Percentiles rank a stretch among this genome's conserved stretches.
These are phyloP conservation scores for Xylariaceae sp. DNA, from an alignment of 2,329 filamentous ascomycete genomes.

Conservation along the genomic window DNA sequence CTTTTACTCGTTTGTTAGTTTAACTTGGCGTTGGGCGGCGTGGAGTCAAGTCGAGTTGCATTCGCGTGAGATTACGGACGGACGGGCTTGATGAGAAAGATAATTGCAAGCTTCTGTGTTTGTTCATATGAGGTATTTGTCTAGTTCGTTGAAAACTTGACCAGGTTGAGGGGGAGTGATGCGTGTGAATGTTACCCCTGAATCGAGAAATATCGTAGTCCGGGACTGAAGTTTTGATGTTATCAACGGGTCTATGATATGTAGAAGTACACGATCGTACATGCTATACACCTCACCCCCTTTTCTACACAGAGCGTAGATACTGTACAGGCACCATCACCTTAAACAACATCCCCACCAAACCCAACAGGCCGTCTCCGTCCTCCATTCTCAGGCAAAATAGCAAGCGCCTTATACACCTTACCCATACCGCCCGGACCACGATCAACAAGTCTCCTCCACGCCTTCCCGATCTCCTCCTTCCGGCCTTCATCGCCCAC, in stretches of 20 bases:
- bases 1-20: background rate
- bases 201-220: no score
- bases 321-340: no score
- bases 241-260: no score
- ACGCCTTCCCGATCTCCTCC: constrained; percentile 64
- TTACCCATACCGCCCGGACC: constrained; percentile 86
- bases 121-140: no score
- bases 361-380: constrained; percentile 81
- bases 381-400: constrained; percentile 74
- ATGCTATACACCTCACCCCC: background rate
- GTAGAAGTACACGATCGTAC: no score
- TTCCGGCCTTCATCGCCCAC: constrained; percentile 42
- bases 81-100: constrained; percentile 1
- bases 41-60: constrained; percentile 9
- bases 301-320: background rate
- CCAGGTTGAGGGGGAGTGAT: no score
- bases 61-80: background rate
- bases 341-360: constrained; percentile 59
- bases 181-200: no score
- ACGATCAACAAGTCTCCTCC: constrained; percentile 77
- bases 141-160: no score
- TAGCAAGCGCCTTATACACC: constrained; percentile 88
- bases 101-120: no score
- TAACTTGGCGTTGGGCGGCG: constrained; percentile 22
- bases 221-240: no score